Evolutionary conservation across 495 filamentous ascomycete species (phyloP).

Genomic region (Neurospora sp.): DNA sequence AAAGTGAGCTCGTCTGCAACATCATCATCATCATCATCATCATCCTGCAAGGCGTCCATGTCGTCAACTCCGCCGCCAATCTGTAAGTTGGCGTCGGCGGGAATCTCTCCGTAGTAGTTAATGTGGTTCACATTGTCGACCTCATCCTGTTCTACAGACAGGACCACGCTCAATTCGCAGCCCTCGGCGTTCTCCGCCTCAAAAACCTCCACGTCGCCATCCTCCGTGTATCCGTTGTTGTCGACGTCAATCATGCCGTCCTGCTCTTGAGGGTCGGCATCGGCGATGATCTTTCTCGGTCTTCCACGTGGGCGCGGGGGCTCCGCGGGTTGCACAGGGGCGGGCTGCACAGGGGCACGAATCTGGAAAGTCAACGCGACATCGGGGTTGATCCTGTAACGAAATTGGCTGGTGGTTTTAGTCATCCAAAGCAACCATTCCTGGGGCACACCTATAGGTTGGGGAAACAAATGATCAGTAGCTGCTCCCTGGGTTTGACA

Average conservation of each 20-base stretch:
- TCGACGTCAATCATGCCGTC: neutral
- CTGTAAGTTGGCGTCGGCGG: neutral
- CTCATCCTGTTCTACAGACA: neutral
- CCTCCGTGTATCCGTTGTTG: neutral
- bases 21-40: neutral
- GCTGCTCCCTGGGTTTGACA: neutral
- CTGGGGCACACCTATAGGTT: neutral
- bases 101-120: neutral
- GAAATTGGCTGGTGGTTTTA: neutral
- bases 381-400: neutral
- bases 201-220: neutral
- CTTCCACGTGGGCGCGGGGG: neutral
- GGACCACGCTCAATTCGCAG: neutral
- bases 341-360: neutral
- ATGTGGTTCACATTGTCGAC: neutral
- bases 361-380: neutral
- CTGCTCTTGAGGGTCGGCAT: neutral
- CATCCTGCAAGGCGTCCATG: neutral
- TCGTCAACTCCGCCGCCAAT: neutral
- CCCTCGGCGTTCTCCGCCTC: neutral
- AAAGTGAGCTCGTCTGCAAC: neutral
- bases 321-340: neutral
- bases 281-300: neutral
- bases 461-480: neutral
- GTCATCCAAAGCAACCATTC: neutral